Base-by-base conservation (phyloP, 2,329 filamentous ascomycete genomes). In the Trichophyton schoenleinii region DNA sequence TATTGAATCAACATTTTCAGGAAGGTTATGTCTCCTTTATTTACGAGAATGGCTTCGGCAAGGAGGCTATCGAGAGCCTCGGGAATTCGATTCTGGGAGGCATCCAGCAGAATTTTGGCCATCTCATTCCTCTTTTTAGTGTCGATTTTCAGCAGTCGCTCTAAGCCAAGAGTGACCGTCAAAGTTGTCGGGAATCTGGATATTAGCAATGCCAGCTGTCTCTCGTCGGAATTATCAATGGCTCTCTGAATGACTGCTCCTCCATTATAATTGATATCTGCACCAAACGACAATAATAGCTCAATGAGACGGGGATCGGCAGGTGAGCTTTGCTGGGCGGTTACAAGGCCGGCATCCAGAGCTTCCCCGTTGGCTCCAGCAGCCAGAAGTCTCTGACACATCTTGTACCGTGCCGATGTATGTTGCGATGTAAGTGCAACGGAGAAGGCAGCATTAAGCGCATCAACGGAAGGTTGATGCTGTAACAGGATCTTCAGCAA, bases 291-390 rank as follows among this genome's bases (percentile, higher is more conserved):
- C 22, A 66, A 42, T 41, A 66, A 58, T 25, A 66, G 36, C 34
- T 66, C 63, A 8, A 66, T 28, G 9, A 66, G 36, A 13, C 57
- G 60, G 11, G 57, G 41, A 49, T 64, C 63, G 7, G 58, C 61
- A 18, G 55, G 64, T 34, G 58, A 18, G 3, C 53, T 61, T 7
- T 41, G 57, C 53, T 66, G 65, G 22, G 58, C 64, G 8, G 57
- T 20, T 18, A 65, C 38, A 3, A 66, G 62, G 22, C 60, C 60
- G 11, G 53, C 20, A 53, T 63, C 58, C 22, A 66, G 55, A 2
- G 60, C 44, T 42, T 64, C 60, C 15, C 64, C 64, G 28, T 61
- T 64, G 18, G 64, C 62, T 7, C 65, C 65, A 48, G 64, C 64
- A 13, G 42, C 60, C 48, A 66, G 62, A 9, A 66, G 64, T n/a